These are phyloP conservation scores for Fusarium circinatum DNA, from an alignment of 2,329 filamentous ascomycete genomes.

Conservation along the genomic window DNA sequence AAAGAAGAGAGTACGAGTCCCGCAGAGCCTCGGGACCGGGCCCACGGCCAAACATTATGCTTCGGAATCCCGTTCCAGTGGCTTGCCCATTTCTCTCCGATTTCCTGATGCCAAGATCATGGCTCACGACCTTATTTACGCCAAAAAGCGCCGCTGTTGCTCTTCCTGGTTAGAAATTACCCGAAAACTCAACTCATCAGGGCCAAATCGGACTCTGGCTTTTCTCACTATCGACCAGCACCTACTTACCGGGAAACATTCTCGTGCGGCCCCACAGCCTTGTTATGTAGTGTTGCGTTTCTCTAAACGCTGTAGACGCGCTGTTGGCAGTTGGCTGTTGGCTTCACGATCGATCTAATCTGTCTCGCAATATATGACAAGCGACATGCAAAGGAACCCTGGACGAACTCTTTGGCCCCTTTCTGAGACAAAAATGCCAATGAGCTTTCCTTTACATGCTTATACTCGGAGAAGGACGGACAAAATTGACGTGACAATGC, in stretches of 20 bases:
- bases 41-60: background rate
- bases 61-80: background rate
- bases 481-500: background rate
- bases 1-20: background rate
- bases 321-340: background rate
- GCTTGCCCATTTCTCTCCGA: background rate
- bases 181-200: background rate
- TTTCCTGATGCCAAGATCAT: background rate
- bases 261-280: background rate
- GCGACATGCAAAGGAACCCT: background rate
- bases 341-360: background rate
- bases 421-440: background rate
- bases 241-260: background rate
- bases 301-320: slow-evolving; percentile 9
- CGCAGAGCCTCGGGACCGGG: background rate
- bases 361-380: background rate
- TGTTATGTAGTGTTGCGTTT: background rate
- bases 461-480: background rate
- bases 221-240: background rate
- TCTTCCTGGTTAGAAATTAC: background rate
- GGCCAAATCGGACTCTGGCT: background rate
- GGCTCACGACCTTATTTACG: background rate
- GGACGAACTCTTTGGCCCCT: background rate
- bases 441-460: background rate
- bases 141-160: background rate